Base-by-base conservation (phyloP, 2,329 filamentous ascomycete species). In the Penicillium sp. region DNA sequence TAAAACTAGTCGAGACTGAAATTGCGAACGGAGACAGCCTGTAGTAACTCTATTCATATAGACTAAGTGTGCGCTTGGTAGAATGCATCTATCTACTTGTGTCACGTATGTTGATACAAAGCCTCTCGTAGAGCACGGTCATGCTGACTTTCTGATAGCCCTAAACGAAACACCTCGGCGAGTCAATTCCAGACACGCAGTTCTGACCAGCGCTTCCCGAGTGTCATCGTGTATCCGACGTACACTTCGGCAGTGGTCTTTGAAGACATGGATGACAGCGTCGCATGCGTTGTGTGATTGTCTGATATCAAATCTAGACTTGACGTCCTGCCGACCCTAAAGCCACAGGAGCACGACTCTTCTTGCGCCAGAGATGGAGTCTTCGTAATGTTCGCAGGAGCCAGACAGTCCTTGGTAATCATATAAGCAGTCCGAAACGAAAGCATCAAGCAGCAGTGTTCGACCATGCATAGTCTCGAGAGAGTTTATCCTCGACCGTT, bases 401-500 rank as follows among this genome's bases (percentile, higher is more conserved):
- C 18, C 21, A 30, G n/a, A 11, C 47, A 21, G 16, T 40, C 30
- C 23, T 47, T 47, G 18, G 46, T 38, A 48, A 46, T 43, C 24
- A 18, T 51, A 30, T n/a, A 47, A 9, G 26, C 28, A 46, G 26
- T 42, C 11, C 18, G 21, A 30, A 28, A 42, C 26, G 45, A 35
- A 26, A 49, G 20, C 4, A 51, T 74, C 71, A 75, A 47, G 63
- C 64, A 28, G 68, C 66, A 43, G 70, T 66, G 38, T 73, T 64
- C 55, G 72, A 72, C 72, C 72, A 75, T 35, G 65, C 60, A 53
- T 75, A 73, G 45, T 74, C 70, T 23, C 64, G 62, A 57, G 70
- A 63, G 30, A 85, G 70, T 65, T 84, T 84, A 57, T 78, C 74
- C 64, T 85, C 80, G 67, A 89, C 75, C 14, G 80, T 78, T 50